phyloP scores from a whole-genome alignment of 352 stramenopile species.

The Phytopythium boreale region DNA sequence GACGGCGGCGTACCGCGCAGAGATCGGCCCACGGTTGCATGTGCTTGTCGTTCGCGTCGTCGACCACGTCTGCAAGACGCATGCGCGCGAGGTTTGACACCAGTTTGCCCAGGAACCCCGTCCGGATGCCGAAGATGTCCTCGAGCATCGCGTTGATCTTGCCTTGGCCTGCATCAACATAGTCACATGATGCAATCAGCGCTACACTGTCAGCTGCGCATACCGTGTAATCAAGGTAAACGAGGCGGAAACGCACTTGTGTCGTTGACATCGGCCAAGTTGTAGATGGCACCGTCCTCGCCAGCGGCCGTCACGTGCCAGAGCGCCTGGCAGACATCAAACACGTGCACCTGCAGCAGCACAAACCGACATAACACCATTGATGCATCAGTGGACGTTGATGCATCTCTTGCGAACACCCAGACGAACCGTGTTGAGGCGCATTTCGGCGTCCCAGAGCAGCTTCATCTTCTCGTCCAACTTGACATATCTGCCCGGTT shows the following conservation, averaged over 20 bases:
- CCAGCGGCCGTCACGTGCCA: slow-evolving; percentile 69
- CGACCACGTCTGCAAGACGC: slow-evolving; percentile 74
- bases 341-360: slow-evolving; percentile 61
- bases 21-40: slow-evolving; percentile 87
- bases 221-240: not conserved
- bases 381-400: not conserved
- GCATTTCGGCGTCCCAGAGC: slow-evolving; percentile 85
- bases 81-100: slow-evolving; percentile 81
- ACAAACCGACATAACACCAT: slow-evolving; percentile 2
- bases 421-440: slow-evolving; percentile 73
- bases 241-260: slow-evolving; percentile 47
- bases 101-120: slow-evolving; percentile 83
- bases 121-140: slow-evolving; percentile 79
- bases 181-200: not conserved
- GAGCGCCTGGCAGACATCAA: slow-evolving; percentile 71
- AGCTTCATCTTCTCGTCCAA: slow-evolving; percentile 88
- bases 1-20: slow-evolving; percentile 41
- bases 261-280: slow-evolving; percentile 84
- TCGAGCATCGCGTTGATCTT: slow-evolving; percentile 78
- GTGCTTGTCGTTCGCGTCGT: slow-evolving; percentile 90
- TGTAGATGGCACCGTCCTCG: slow-evolving; percentile 65
- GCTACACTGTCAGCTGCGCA: not conserved
- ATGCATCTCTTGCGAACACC: not conserved
- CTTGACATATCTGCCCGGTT: slow-evolving; percentile 61
- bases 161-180: slow-evolving; percentile 45